These are phyloP conservation scores for Trichoderma sp. DNA, from an alignment of 2,329 filamentous ascomycete species.

Conservation along the genomic window DNA sequence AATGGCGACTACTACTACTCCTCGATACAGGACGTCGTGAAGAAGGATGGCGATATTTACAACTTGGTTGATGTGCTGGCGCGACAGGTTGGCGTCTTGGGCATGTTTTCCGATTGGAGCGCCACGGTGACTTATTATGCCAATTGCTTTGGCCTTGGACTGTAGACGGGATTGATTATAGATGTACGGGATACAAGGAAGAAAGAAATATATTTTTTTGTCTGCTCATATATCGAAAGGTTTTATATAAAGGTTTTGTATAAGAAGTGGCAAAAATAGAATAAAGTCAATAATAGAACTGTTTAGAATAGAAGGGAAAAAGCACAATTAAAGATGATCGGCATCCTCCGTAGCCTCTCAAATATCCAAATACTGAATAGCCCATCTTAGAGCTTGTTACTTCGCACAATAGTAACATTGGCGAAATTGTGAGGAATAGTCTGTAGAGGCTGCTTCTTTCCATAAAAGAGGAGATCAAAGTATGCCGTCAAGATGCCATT, in stretches of 20 bases:
- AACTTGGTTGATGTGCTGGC: conserved; percentile 67
- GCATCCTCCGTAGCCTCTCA: not conserved
- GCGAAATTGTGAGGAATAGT: conserved; percentile 18
- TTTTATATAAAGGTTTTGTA: not conserved
- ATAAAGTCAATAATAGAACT: not conserved
- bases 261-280: not conserved
- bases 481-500: conserved; percentile 33
- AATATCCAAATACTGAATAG: not conserved
- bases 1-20: conserved; percentile 60
- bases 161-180: not conserved
- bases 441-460: conserved; percentile 23
- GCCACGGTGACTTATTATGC: conserved; percentile 72
- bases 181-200: not conserved
- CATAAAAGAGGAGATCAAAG: conserved; percentile 33
- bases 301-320: not conserved
- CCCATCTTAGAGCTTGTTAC: conserved; percentile 28
- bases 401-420: conserved; percentile 33
- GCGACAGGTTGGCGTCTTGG: conserved; percentile 62
- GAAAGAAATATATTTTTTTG: not conserved
- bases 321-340: not conserved
- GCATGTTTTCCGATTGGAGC: conserved; percentile 71
- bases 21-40: conserved; percentile 57
- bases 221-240: not conserved
- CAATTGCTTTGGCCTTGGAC: conserved; percentile 62
- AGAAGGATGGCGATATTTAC: conserved; percentile 69